Percentiles rank a stretch among this genome's conserved stretches.
Evolutionary conservation across 176 grass and related monocot genomes (phyloP).

Genomic region (Aegilops umbellulata): DNA sequence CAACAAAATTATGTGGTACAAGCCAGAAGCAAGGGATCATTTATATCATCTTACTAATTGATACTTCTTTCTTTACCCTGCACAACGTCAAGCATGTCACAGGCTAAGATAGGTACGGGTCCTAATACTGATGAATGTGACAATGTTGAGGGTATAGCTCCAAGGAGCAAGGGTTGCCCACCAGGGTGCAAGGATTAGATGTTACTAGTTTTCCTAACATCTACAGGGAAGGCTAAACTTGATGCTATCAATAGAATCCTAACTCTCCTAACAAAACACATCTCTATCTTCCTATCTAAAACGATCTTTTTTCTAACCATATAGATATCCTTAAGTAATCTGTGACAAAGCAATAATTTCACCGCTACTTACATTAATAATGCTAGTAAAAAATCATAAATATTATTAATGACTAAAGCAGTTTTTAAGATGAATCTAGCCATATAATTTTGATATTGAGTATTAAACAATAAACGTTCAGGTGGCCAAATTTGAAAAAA

Average conservation of each 20-base stretch:
- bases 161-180: not conserved
- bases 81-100: not conserved
- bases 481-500: not conserved
- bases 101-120: not conserved
- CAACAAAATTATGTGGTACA: not conserved
- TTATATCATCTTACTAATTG: not conserved
- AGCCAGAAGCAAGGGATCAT: not conserved
- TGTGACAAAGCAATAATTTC: not conserved
- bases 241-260: not conserved
- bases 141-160: not conserved
- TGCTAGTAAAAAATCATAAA: not conserved
- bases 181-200: not conserved
- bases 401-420: not conserved
- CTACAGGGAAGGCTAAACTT: not conserved
- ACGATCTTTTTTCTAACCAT: not conserved
- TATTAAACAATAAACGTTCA: not conserved
- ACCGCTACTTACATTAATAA: not conserved
- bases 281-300: not conserved
- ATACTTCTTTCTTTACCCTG: not conserved
- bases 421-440: not conserved
- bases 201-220: not conserved
- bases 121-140: not conserved
- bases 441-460: not conserved
- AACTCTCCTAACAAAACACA: not conserved
- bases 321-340: not conserved